Evolutionary conservation across 2,329 filamentous ascomycete genomes (phyloP), one percentile per base, ranked within the genome.

Genomic region (Aureobasidium sp.): DNA sequence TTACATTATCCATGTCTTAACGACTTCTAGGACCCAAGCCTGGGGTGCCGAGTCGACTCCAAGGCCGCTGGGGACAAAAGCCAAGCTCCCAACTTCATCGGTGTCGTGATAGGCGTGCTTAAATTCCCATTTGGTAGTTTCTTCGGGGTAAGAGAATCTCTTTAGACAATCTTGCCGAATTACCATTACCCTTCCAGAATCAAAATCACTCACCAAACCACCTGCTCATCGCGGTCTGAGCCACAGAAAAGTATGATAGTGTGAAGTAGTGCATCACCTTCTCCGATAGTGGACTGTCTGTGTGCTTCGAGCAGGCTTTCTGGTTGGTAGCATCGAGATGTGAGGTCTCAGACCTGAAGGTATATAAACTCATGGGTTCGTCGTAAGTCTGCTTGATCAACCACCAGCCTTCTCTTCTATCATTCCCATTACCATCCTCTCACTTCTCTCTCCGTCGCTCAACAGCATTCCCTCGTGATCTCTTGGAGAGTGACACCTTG

Each of bases 61-160:
- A 46, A 57, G 53, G 29, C 39, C 41, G 29, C 36, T 43, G 51
- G 51, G 20, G 37, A 20, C 51, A 43, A 37, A 34, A 48, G 57
- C 57, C 57, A 60, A 51, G 57, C 20, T 41, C 26, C 26, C 46
- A 50, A 41, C 44, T 60, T 10, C 17, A 34, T 41, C 36, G 44
- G 57, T 51, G 8, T 41, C 20, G 46, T 27, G 57, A 60, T 60
- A 60, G 46, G 57, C 57, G 44, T 32, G 10, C 46, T 3, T 44
- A 9, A 43, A 39, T 36, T 26, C 46, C 8, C 13, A n/a, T 48
- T 27, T 20, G 32, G 39, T 32, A n/a, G n/a, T n/a, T n/a, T n/a
- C n/a, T n/a, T n/a, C n/a, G n/a, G 47, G 37, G 50, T 62, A 55
- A 62, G 39, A 48, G 59, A 61, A 61, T 34, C 36, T 51, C 29